Evolutionary conservation across 2,329 filamentous ascomycete genomes (phyloP).

Genomic region (Aspergillus udagawae): DNA sequence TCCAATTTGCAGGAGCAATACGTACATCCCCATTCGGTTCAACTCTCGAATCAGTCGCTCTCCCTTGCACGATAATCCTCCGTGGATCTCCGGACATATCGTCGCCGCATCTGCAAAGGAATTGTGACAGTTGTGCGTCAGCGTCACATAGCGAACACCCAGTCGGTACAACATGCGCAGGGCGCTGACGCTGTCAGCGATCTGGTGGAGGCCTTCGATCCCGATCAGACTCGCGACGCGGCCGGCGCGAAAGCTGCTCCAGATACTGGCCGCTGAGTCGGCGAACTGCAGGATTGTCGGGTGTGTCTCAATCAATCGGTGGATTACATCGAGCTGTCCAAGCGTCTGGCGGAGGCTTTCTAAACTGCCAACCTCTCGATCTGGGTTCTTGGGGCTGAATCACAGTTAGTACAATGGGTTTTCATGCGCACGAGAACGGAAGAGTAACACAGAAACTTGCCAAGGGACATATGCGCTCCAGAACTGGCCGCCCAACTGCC

Average conservation of each 20-base stretch:
- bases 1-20: neutral
- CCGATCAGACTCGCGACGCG: constrained; percentile 20
- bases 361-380: neutral
- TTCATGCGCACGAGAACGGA: neutral
- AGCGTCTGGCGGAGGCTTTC: neutral
- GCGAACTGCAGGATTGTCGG: neutral
- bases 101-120: neutral
- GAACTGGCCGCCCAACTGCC: neutral
- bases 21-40: neutral
- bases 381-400: neutral
- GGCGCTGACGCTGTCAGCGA: constrained; percentile 20
- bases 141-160: constrained; percentile 15
- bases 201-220: constrained; percentile 24
- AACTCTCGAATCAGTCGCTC: neutral
- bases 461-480: neutral
- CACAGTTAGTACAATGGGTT: neutral
- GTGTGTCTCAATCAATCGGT: neutral
- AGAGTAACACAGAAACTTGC: neutral
- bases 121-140: neutral
- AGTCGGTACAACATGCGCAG: constrained; percentile 15
- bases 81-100: neutral
- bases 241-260: neutral
- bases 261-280: neutral
- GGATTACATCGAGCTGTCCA: neutral
- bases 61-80: neutral